A percentile compares a stretch with the other conserved stretches of the same genome.
Evolutionary conservation across 805 yeast genomes (phyloP).

Genomic region (Candida railenensis): DNA sequence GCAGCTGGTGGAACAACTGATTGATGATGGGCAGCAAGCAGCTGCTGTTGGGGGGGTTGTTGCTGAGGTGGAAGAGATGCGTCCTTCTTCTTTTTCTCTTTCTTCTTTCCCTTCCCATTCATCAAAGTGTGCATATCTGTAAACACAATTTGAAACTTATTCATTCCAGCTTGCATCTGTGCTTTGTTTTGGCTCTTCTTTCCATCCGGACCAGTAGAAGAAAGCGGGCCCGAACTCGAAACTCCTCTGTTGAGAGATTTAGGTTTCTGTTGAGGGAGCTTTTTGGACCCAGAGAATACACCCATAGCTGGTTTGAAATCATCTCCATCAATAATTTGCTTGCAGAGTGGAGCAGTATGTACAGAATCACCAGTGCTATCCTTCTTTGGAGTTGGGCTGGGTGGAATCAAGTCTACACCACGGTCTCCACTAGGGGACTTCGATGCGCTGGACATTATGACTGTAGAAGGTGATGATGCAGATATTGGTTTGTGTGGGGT

Average conservation of each 20-base stretch:
- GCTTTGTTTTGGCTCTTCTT: constrained; percentile 16
- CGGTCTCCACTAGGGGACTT: constrained; percentile 13
- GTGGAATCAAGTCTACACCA: constrained; percentile 15
- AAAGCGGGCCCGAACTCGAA: neutral
- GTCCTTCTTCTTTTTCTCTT: constrained; percentile 4
- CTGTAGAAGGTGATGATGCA: constrained; percentile 42
- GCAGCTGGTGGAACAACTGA: constrained; percentile 2
- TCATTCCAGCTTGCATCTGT: constrained; percentile 40
- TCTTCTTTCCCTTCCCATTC: constrained; percentile 18
- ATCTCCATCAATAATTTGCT: constrained; percentile 7
- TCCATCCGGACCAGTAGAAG: neutral
- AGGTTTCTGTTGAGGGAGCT: constrained; percentile 2
- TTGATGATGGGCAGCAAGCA: neutral
- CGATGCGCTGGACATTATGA: constrained; percentile 33
- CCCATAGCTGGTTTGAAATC: constrained; percentile 38
- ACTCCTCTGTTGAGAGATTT: constrained; percentile 1
- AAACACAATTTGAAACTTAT: constrained; percentile 47
- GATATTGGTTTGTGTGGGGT: constrained; percentile 36
- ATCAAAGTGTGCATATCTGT: constrained; percentile 35
- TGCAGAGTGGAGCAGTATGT: neutral
- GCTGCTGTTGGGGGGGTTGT: constrained; percentile 1
- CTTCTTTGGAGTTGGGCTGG: constrained; percentile 41
- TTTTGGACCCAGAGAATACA: constrained; percentile 29
- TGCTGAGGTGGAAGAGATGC: neutral
- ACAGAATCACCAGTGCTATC: constrained; percentile 8